phyloP scores from a whole-genome alignment of 306 rosid species.

The Sicyos baderoa region DNA sequence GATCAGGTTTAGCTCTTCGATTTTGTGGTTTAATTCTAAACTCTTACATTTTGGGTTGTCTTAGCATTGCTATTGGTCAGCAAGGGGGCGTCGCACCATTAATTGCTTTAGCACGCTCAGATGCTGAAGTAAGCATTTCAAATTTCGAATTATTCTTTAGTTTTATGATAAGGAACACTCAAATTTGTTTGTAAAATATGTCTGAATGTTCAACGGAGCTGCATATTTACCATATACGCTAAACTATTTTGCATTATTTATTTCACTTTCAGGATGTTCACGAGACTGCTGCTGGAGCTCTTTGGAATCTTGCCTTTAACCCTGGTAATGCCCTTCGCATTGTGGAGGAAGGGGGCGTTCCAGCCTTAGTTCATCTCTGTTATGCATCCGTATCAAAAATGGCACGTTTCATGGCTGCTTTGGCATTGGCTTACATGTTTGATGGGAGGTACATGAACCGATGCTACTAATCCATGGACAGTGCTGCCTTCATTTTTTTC shows the following conservation, averaged over 20 bases:
- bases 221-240: too few species aligned
- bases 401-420: conserved; percentile 99
- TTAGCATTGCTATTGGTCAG: conserved; percentile 90
- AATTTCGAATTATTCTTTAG: conserved; percentile 18
- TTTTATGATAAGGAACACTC: background rate
- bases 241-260: too few species aligned
- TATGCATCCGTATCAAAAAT: conserved; percentile 88
- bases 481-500: background rate
- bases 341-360: conserved; percentile 97
- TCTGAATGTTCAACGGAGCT: background rate
- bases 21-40: background rate
- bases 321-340: conserved; percentile 92
- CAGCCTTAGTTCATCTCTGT: conserved; percentile 90
- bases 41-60: conserved; percentile 3
- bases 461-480: background rate
- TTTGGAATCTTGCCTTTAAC: conserved; percentile 99
- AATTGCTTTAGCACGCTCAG: conserved; percentile 90
- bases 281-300: conserved; percentile 99
- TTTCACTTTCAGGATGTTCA: conserved; percentile 74
- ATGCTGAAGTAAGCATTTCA: conserved; percentile 62
- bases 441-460: conserved; percentile 69
- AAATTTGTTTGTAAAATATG: background rate
- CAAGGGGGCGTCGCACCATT: conserved; percentile 99
- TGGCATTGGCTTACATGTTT: conserved; percentile 99
- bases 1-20: background rate